Evolutionary conservation across 2,329 filamentous ascomycete genomes (phyloP).

Genomic region (Emericellopsis cladophorae): DNA sequence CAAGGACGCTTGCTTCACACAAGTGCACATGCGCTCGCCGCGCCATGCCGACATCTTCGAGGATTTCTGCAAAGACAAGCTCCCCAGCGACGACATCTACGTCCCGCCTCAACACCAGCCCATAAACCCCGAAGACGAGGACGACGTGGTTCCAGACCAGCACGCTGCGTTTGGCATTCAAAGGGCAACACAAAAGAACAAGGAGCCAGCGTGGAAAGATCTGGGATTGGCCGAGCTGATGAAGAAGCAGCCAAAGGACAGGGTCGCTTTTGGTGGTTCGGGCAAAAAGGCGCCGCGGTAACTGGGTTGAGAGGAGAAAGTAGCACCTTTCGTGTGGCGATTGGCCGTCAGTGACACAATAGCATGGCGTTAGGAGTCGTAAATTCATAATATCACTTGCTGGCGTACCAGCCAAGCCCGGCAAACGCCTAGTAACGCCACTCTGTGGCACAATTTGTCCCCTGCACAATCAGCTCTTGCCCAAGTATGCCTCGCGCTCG

Average conservation of each 20-base stretch:
- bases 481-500: conserved; percentile 77
- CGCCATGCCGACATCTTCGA: conserved; percentile 71
- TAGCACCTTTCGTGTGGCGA: no score
- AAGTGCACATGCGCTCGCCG: conserved; percentile 61
- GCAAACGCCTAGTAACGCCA: no score
- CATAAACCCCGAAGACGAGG: conserved; percentile 77
- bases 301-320: no score
- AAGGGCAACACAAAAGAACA: conserved; percentile 59
- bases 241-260: conserved; percentile 39
- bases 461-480: conserved; percentile 29
- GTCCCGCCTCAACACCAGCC: conserved; percentile 71
- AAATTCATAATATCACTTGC: no score
- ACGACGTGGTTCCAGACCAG: conserved; percentile 79
- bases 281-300: no score
- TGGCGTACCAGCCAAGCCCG: no score
- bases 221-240: conserved; percentile 61
- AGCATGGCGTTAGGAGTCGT: no score
- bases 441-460: not conserved
- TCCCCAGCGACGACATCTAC: conserved; percentile 69
- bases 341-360: no score
- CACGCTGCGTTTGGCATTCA: conserved; percentile 81
- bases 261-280: no score
- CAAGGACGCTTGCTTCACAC: conserved; percentile 65
- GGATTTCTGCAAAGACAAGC: conserved; percentile 57
- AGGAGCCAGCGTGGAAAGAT: conserved; percentile 69